Evolutionary conservation across 352 stramenopile genomes (phyloP), one percentile per base, ranked within the genome.

Genomic region (Globisporangium carolinianum): DNA sequence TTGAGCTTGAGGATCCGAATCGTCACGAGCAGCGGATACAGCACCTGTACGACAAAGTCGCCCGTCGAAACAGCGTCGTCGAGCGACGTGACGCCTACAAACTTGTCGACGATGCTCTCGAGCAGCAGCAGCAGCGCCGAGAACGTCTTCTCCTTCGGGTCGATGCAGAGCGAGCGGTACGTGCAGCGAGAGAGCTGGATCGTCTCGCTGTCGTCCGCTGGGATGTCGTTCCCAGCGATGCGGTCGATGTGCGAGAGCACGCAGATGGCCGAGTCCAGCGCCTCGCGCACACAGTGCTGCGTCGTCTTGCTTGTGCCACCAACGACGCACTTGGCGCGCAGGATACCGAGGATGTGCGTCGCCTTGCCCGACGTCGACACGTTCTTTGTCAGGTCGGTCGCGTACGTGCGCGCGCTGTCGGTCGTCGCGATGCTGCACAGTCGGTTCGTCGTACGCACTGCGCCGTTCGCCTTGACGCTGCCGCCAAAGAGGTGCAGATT

Each of bases 1-100:
- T 95, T 95, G 5, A 93, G 60, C 54, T 95, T 95, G 11, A 95
- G 61, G 8, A 95, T 51, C 17, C 79, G 76, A 48, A 92, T 67
- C 14, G 76, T 76, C 18, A 93, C 77, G 8, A 93, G 60, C 10
- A 91, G 68, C 6, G 86, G 83, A 43, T 94, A 95, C 32, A 94
- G 49, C 1, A 86, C 57, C 24, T 86, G 63, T 10, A 68, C 58
- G n/a, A 81, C 60, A 15, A 69, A 60, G 8, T 67, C 60, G 17
- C 51, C 47, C 5, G 32, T 6, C 9, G 51, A 17, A 32, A 32
- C 24, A 5, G 60, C 36, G 36, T 54, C 24, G 1, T 56, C 24
- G 2, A 61, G 48, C 8, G 55, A 53, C 36, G 71, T 39, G 8
- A 62, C 14, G 10, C 39, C 49, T 12, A 75, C 62, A 12, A 89